Evolutionary conservation across 202 grass and related monocot genomes (phyloP).

Genomic region (Bolboschoenoplectus hybrid): DNA sequence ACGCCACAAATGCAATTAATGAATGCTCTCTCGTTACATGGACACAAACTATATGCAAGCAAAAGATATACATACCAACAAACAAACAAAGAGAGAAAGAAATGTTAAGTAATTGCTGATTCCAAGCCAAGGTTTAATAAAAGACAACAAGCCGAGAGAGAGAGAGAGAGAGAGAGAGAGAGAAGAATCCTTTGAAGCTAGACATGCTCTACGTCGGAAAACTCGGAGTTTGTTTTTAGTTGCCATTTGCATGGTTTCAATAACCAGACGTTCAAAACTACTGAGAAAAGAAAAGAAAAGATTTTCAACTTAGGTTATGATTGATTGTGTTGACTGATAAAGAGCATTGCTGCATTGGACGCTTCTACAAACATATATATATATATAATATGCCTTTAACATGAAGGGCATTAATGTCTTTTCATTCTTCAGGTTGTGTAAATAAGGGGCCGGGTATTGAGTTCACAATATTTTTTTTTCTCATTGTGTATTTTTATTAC

Average conservation of each 20-base stretch:
- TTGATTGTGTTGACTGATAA: background rate
- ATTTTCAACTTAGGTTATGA: background rate
- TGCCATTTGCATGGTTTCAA: background rate
- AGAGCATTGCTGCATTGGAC: background rate
- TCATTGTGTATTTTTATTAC: too few species aligned
- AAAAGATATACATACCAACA: background rate
- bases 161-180: too few species aligned
- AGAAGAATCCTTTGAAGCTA: constrained; percentile 25
- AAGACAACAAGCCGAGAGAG: constrained; percentile 39
- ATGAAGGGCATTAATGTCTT: background rate
- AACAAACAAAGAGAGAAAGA: constrained; percentile 24
- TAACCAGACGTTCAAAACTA: background rate
- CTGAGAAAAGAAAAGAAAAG: background rate
- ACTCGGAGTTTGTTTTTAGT: background rate
- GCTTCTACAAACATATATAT: too few species aligned
- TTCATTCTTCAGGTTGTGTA: background rate
- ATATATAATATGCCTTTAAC: background rate
- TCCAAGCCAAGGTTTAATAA: constrained; percentile 33
- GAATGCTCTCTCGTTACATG: background rate
- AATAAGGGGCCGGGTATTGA: background rate
- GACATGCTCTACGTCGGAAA: constrained; percentile 34
- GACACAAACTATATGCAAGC: constrained; percentile 33
- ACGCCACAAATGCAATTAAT: constrained; percentile 38
- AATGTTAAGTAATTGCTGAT: constrained; percentile 13
- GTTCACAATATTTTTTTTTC: too few species aligned